These are phyloP conservation scores for Tetradesmus lagerheimii DNA, from an alignment of 139 green algal genomes.

Conservation along the genomic window DNA sequence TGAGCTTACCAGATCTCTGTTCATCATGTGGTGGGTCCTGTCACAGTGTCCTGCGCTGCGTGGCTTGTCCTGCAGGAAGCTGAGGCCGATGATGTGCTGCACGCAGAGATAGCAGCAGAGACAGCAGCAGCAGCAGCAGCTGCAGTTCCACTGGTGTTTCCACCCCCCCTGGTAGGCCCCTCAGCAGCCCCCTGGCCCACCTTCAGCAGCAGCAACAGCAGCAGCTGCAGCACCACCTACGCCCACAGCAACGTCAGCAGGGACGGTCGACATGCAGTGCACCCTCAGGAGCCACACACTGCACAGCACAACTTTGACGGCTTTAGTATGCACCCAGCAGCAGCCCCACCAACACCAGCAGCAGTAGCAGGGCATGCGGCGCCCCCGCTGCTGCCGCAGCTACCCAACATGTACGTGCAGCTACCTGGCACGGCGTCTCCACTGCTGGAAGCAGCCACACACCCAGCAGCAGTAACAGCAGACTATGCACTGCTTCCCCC, in stretches of 20 bases:
- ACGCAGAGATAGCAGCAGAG: not conserved
- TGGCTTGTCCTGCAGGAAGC: not conserved
- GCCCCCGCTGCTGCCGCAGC: not conserved
- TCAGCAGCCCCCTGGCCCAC: not conserved
- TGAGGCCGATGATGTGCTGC: not conserved
- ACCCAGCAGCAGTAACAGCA: no score
- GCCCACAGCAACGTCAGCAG: not conserved
- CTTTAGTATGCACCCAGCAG: no score
- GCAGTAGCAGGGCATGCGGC: not conserved
- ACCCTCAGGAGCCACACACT: not conserved
- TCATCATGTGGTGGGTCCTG: no score
- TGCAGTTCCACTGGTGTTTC: not conserved
- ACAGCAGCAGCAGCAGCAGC: not conserved
- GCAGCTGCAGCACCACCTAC: not conserved
- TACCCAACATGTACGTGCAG: not conserved
- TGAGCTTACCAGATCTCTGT: no score
- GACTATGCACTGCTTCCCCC: no score
- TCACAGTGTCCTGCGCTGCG: no score
- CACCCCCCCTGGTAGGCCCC: not conserved
- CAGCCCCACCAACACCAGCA: not conserved
- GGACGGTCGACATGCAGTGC: not conserved
- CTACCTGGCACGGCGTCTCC: no score
- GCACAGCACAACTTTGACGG: not conserved
- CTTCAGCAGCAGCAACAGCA: not conserved
- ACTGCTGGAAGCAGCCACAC: no score